phyloP scores from a whole-genome alignment of 352 stramenopile species.

The Phytophthora lateralis region DNA sequence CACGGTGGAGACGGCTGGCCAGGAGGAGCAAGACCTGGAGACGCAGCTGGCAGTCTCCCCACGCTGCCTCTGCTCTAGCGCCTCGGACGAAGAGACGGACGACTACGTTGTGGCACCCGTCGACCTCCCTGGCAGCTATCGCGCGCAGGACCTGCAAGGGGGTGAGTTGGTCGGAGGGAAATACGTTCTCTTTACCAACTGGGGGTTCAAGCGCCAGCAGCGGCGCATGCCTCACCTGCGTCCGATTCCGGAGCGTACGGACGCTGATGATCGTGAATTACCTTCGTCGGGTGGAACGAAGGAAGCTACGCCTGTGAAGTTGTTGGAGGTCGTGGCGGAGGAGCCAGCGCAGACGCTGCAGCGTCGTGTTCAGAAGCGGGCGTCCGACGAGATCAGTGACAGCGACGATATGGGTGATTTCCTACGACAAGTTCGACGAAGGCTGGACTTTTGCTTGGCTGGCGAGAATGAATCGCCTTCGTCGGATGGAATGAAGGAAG shows the following conservation, averaged over 20 bases:
- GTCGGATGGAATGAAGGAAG: too few species aligned
- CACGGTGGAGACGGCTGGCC: slow-evolving; percentile 53
- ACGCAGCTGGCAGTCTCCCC: not conserved
- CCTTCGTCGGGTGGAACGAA: too few species aligned
- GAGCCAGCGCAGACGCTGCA: slow-evolving; percentile 5
- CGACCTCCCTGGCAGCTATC: slow-evolving; percentile 29
- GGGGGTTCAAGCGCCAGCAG: slow-evolving; percentile 35
- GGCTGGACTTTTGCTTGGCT: slow-evolving; percentile 69
- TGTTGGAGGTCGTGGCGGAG: slow-evolving; percentile 14
- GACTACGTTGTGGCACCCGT: slow-evolving; percentile 32
- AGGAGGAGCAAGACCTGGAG: slow-evolving; percentile 25
- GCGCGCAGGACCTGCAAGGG: slow-evolving; percentile 33
- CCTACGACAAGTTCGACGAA: slow-evolving; percentile 55
- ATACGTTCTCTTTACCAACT: slow-evolving; percentile 33
- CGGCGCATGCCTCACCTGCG: not conserved
- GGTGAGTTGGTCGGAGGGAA: slow-evolving; percentile 28
- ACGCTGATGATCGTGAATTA: too few species aligned
- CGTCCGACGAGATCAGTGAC: slow-evolving; percentile 33
- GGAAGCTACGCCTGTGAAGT: not conserved
- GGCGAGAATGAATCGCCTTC: too few species aligned
- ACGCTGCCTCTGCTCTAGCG: too few species aligned
- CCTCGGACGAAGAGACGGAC: not conserved
- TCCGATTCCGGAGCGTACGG: too few species aligned
- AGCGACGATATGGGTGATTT: slow-evolving; percentile 36
- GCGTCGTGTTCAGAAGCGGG: slow-evolving; percentile 38